Evolutionary conservation across 2,329 filamentous ascomycete genomes (phyloP), one percentile per base, ranked within the genome.

Genomic region (Ampelomyces quisqualis): DNA sequence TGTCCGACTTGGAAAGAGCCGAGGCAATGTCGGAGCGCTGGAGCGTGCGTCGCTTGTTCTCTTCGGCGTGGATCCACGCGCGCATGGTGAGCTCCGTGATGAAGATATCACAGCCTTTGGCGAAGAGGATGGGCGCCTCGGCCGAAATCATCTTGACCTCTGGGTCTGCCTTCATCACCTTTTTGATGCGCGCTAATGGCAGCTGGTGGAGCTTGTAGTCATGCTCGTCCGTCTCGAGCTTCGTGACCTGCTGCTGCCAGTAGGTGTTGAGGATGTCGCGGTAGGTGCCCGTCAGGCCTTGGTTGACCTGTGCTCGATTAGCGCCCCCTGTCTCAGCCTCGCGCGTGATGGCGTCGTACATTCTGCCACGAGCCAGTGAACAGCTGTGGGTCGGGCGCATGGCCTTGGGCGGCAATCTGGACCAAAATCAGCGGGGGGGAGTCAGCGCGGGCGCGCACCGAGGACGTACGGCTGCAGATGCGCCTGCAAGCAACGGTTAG

Each of bases 101-200:
- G 73, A 98, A 98, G 64, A 97, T 96, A 65, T 98, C 93, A 70
- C 93, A 97, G 24, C 91, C 93, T 71, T 98, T 98, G 36, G 93
- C 93, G 62, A 98, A 98, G 10, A 98, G 77, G 57, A 98, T 98
- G 1, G 93, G 93, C 2, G 93, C 93, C 72, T 98, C 93, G 7
- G 93, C 93, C 3, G 90, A 97, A 50, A 98, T 98, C 93, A 98
- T 98, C 76, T 98, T 98, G 33, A 98, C 93, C 62, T 98, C 93
- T 0, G 93, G 93, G 57, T 98, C 93, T 1, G 93, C 93, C 73
- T 98, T 98, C 93, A 98, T 98, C 54, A 98, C 93, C 71, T 98
- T 98, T 77, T 98, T 98, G 75, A 98, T 98, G 39, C 93, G 86
- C n/a, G 93, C 93, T 27, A 98, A 78, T 2, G 93, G 93, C 26